Percentiles rank a stretch among this genome's conserved stretches.
Conservation (phyloP, 2,329 filamentous ascomycete species). For the Diplodia intermedia region DNA sequence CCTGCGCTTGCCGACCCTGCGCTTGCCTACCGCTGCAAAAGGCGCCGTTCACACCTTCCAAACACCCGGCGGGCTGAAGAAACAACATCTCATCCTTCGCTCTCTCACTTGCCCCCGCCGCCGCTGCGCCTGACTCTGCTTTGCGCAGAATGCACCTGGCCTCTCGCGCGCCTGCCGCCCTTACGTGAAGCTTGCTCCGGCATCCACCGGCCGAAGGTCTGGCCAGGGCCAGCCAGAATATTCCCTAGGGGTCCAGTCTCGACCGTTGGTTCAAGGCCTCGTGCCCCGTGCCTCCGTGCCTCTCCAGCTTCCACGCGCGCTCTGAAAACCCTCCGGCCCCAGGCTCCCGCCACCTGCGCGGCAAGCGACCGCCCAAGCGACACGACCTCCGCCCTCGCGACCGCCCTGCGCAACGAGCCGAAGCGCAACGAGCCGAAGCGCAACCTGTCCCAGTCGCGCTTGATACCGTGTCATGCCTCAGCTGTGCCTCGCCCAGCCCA, state of each 20-base stretch:
- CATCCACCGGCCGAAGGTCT: neutral
- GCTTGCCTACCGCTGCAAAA: neutral
- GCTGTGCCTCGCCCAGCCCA: constrained; percentile 14
- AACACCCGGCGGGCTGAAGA: constrained; percentile 14
- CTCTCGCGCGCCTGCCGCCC: constrained; percentile 15
- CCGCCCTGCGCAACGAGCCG: constrained; percentile 11
- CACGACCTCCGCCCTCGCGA: constrained; percentile 19
- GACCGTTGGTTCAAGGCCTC: constrained; percentile 9
- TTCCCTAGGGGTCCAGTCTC: constrained; percentile 22
- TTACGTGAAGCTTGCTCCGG: neutral
- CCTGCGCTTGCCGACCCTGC: too few relatives aligned
- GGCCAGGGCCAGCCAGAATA: neutral
- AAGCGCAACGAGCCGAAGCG: constrained; percentile 15
- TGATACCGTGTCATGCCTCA: constrained; percentile 31
- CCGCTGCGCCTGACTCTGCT: neutral
- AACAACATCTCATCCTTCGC: neutral
- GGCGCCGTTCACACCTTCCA: constrained; percentile 6
- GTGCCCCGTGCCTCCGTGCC: constrained; percentile 9
- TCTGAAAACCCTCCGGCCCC: constrained; percentile 1
- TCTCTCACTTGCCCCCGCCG: neutral
- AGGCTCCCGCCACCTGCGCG: neutral
- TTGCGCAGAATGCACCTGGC: constrained; percentile 8
- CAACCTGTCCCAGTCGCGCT: constrained; percentile 29
- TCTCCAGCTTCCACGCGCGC: constrained; percentile 19
- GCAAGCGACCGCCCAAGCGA: neutral